phyloP scores from a whole-genome alignment of 345 rosid species.

The Eucalyptus cladocalyx region DNA sequence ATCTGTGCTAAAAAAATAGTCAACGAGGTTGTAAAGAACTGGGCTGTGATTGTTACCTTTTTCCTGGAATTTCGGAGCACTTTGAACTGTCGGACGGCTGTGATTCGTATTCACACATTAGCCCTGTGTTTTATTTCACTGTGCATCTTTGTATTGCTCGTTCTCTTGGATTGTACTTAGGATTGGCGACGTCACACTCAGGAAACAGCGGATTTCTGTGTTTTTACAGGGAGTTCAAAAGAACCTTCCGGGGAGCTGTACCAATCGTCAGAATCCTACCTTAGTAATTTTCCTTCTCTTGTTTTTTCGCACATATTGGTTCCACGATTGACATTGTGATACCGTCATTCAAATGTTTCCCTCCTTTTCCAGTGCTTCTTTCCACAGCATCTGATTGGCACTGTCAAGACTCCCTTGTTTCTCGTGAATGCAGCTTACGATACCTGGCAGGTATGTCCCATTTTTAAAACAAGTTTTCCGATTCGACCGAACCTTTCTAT shows the following conservation, averaged over 20 bases:
- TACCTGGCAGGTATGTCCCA: constrained; percentile 37
- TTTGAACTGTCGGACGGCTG: neutral
- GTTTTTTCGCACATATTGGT: neutral
- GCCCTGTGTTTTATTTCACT: neutral
- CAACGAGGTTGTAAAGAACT: neutral
- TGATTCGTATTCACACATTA: neutral
- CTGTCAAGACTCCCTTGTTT: constrained; percentile 25
- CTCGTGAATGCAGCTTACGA: constrained; percentile 46
- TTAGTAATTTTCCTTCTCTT: constrained; percentile 7
- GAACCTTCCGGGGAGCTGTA: constrained; percentile 24
- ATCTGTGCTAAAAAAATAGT: neutral
- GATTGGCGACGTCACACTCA: neutral
- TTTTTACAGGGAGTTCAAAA: constrained; percentile 12
- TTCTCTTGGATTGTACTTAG: neutral
- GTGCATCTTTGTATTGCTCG: neutral
- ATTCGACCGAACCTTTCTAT: neutral
- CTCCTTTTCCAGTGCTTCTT: constrained; percentile 34
- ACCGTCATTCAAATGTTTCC: neutral
- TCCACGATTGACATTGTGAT: neutral
- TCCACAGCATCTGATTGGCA: constrained; percentile 35
- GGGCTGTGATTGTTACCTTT: neutral
- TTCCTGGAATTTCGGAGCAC: neutral
- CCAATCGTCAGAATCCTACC: constrained; percentile 23
- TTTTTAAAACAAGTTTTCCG: neutral
- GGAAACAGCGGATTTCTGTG: neutral